A percentile compares a stretch with the other conserved stretches of the same genome.
Evolutionary conservation across 345 rosid species (phyloP).

Genomic region (Melaleuca quinquenervia): DNA sequence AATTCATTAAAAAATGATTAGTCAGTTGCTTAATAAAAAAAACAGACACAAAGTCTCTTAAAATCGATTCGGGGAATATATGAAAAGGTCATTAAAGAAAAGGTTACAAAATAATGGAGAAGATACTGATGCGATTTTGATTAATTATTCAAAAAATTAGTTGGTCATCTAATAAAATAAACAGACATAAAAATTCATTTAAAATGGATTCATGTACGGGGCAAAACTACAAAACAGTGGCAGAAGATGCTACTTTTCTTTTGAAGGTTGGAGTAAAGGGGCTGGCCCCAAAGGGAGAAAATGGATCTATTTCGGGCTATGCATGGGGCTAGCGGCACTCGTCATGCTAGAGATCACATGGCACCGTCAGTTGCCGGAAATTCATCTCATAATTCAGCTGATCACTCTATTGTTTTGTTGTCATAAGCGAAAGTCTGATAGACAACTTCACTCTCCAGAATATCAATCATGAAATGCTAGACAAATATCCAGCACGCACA

Average conservation of each 20-base stretch:
- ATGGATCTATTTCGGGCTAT: background rate
- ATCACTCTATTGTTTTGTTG: background rate
- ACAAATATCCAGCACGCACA: background rate
- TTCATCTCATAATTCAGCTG: background rate
- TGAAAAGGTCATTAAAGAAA: background rate
- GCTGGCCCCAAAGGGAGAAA: background rate
- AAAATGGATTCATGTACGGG: background rate
- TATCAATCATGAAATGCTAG: background rate
- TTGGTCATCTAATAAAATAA: background rate
- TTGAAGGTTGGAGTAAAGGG: background rate
- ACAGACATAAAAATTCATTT: background rate
- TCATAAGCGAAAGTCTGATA: background rate
- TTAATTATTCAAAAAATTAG: background rate
- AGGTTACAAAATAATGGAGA: background rate
- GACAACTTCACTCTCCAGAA: background rate
- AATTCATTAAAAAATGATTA: background rate
- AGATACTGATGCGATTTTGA: background rate
- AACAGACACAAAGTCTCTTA: background rate
- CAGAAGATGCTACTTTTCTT: background rate
- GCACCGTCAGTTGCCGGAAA: background rate
- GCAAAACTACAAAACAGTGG: background rate
- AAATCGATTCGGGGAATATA: background rate
- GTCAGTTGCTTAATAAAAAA: background rate
- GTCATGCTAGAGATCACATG: background rate
- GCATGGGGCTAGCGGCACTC: background rate